These are phyloP conservation scores for Hypoxylon sp. DNA, from an alignment of 2,329 filamentous ascomycete species.

Conservation along the genomic window DNA sequence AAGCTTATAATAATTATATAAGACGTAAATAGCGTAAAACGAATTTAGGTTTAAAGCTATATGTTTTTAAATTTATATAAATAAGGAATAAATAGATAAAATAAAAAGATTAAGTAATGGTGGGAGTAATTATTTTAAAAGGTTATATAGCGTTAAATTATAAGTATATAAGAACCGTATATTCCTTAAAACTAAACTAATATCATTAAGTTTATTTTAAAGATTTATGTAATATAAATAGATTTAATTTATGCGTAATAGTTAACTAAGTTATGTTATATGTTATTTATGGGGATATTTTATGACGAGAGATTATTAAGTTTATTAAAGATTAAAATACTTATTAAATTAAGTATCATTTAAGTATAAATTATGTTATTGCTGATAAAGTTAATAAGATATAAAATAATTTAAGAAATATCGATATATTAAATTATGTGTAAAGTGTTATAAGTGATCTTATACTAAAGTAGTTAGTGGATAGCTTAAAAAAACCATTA, in stretches of 20 bases:
- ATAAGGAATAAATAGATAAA: slow-evolving; percentile 1
- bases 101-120: slow-evolving; percentile 7
- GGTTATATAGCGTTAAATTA: neutral
- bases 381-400: neutral
- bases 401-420: slow-evolving; percentile 6
- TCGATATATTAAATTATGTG: neutral
- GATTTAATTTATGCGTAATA: neutral
- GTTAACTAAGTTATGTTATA: neutral
- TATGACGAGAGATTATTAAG: neutral
- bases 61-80: slow-evolving; percentile 1
- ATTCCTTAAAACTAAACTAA: neutral
- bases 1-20: neutral
- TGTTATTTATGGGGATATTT: slow-evolving; percentile 5
- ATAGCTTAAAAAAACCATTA: neutral
- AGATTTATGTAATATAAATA: slow-evolving; percentile 2
- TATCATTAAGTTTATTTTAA: too few species aligned
- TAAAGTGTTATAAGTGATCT: neutral
- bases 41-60: neutral
- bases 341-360: slow-evolving; percentile 2
- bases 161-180: neutral
- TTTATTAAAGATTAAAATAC: slow-evolving; percentile 4
- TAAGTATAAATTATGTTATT: slow-evolving; percentile 1
- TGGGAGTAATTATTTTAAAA: slow-evolving; percentile 2
- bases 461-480: neutral
- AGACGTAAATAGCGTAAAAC: neutral